These are phyloP conservation scores for Falciphora oryzae DNA, from an alignment of 2,329 filamentous ascomycete species.

Conservation along the genomic window DNA sequence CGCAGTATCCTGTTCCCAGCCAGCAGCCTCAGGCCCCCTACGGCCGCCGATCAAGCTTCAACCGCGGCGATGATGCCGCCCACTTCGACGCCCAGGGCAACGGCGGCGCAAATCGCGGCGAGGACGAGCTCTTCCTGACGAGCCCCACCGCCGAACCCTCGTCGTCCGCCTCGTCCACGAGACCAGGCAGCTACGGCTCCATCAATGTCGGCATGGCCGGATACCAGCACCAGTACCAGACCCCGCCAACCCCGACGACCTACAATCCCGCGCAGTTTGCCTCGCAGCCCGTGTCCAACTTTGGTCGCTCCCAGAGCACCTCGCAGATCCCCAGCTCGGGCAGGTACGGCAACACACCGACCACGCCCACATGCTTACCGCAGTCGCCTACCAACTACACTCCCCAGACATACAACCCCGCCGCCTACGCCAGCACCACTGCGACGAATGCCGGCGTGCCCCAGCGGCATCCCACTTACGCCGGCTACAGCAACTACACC, in stretches of 20 bases:
- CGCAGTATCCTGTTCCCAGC: slow-evolving; percentile 52
- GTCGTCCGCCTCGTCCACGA: slow-evolving; percentile 17
- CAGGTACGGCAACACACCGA: slow-evolving; percentile 30
- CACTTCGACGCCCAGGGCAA: slow-evolving; percentile 37
- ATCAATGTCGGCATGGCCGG: slow-evolving; percentile 39
- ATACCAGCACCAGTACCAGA: slow-evolving; percentile 47
- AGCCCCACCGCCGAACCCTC: slow-evolving; percentile 33
- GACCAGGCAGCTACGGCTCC: slow-evolving; percentile 32
- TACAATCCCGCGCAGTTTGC: slow-evolving; percentile 56
- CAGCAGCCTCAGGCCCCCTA: slow-evolving; percentile 33
- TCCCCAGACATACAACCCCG: slow-evolving; percentile 52
- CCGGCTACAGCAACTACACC: slow-evolving; percentile 40
- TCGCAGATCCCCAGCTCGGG: slow-evolving; percentile 36
- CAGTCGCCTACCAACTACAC: slow-evolving; percentile 40
- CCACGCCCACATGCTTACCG: slow-evolving; percentile 29
- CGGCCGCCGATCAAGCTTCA: slow-evolving; percentile 62
- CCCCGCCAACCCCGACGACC: slow-evolving; percentile 39
- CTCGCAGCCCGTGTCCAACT: slow-evolving; percentile 41
- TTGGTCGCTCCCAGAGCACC: slow-evolving; percentile 49
- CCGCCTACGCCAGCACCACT: slow-evolving; percentile 47
- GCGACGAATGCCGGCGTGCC: slow-evolving; percentile 24
- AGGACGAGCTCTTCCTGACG: slow-evolving; percentile 61
- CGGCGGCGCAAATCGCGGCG: slow-evolving; percentile 21
- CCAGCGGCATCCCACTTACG: slow-evolving; percentile 46
- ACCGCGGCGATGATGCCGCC: slow-evolving; percentile 65